Conservation (phyloP, 352 stramenopile genomes). For the Phytopythium montanum region DNA sequence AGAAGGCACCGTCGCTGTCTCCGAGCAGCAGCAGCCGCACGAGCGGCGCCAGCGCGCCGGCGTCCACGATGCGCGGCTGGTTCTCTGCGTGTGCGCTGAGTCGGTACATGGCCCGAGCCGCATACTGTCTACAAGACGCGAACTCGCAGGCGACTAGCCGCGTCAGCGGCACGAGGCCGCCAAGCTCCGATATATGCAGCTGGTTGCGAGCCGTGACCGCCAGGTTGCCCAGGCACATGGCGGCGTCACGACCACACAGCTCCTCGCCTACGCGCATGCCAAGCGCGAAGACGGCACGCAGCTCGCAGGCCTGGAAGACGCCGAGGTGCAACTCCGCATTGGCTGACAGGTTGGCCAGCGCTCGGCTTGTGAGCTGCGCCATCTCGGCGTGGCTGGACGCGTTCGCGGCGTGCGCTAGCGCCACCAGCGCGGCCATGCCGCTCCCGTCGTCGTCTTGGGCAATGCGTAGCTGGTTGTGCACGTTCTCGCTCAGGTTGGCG, state of each 20-base stretch:
- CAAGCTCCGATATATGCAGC: slow-evolving; percentile 82
- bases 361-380: slow-evolving; percentile 84
- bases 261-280: slow-evolving; percentile 67
- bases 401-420: slow-evolving; percentile 60
- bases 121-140: slow-evolving; percentile 71
- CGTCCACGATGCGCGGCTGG: slow-evolving; percentile 84
- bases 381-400: slow-evolving; percentile 73
- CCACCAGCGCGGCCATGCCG: slow-evolving; percentile 63
- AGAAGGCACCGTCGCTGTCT: slow-evolving; percentile 20
- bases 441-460: slow-evolving; percentile 46
- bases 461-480: slow-evolving; percentile 86
- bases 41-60: slow-evolving; percentile 71
- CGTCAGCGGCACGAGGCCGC: slow-evolving; percentile 81
- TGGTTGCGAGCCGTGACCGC: slow-evolving; percentile 90
- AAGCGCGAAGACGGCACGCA: slow-evolving; percentile 76
- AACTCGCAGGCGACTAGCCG: slow-evolving; percentile 71
- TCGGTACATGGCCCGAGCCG: slow-evolving; percentile 87
- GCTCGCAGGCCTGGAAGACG: slow-evolving; percentile 81
- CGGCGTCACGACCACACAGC: slow-evolving; percentile 86
- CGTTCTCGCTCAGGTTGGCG: slow-evolving; percentile 91
- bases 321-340: slow-evolving; percentile 91
- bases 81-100: slow-evolving; percentile 85
- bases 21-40: slow-evolving; percentile 46
- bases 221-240: slow-evolving; percentile 93
- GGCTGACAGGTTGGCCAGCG: slow-evolving; percentile 90